A percentile compares a stretch with the other conserved stretches of the same genome.
Evolutionary conservation across 495 filamentous ascomycete genomes (phyloP).

Genomic region (Aspergillus ostianus): DNA sequence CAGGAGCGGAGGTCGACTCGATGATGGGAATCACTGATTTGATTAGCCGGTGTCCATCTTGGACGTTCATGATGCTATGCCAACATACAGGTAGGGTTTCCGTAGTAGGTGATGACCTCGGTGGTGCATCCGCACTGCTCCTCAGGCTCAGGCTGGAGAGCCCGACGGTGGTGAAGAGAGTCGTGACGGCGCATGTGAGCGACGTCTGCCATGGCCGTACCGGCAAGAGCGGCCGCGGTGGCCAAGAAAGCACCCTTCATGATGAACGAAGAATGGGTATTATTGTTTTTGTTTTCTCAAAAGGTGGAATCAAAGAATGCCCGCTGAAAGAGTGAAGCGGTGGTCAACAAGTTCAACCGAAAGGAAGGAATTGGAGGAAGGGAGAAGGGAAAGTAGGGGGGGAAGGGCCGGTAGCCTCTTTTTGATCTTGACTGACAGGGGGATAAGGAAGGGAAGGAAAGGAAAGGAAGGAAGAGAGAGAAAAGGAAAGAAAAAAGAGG

Average conservation of each 20-base stretch:
- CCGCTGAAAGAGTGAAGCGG: slow-evolving; percentile 98
- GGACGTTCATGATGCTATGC: neutral
- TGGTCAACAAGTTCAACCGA: slow-evolving; percentile 45
- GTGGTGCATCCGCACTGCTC: slow-evolving; percentile 68
- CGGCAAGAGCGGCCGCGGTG: slow-evolving; percentile 64
- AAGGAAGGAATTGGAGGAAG: slow-evolving; percentile 39
- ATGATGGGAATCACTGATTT: slow-evolving; percentile 29
- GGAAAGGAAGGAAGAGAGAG: slow-evolving; percentile 35
- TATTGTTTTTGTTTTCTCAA: slow-evolving; percentile 7
- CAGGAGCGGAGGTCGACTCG: neutral
- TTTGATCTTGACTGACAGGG: slow-evolving; percentile 23
- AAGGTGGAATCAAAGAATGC: slow-evolving; percentile 62
- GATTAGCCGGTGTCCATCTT: neutral
- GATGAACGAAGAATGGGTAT: slow-evolving; percentile 30
- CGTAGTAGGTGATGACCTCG: slow-evolving; percentile 59
- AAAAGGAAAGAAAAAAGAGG: slow-evolving; percentile 26
- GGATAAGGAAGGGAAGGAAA: slow-evolving; percentile 39
- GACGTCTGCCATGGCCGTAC: slow-evolving; percentile 57
- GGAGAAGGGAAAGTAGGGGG: slow-evolving; percentile 44
- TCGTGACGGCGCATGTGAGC: slow-evolving; percentile 61
- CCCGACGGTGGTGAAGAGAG: slow-evolving; percentile 53
- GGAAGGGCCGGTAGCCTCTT: slow-evolving; percentile 53
- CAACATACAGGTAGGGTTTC: slow-evolving; percentile 55
- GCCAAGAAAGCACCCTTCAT: slow-evolving; percentile 71
- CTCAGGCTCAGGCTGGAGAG: slow-evolving; percentile 27